phyloP scores from a whole-genome alignment of 2,329 filamentous ascomycete species.

The Arthrobotrys sinensis region DNA sequence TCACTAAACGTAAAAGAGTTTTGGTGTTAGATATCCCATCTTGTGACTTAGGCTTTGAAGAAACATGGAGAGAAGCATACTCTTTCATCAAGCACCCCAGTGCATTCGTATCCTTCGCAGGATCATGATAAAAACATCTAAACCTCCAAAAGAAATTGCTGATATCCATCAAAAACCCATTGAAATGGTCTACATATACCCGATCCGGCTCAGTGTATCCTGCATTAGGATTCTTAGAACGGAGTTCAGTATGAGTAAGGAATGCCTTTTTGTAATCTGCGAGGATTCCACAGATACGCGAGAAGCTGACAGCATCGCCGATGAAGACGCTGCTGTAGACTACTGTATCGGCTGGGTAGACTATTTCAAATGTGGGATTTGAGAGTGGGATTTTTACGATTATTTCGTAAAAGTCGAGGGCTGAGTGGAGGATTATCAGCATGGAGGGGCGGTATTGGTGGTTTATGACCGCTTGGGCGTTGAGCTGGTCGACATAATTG shows the following conservation, averaged over 20 bases:
- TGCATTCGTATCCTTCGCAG: slow-evolving; percentile 75
- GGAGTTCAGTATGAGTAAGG: slow-evolving; percentile 41
- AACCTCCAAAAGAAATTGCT: slow-evolving; percentile 89
- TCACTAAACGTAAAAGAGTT: slow-evolving; percentile 43
- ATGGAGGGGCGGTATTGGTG: slow-evolving; percentile 36
- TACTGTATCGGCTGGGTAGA: slow-evolving; percentile 77
- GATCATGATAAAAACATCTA: slow-evolving; percentile 61
- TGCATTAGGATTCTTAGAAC: slow-evolving; percentile 53
- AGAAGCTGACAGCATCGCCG: slow-evolving; percentile 75
- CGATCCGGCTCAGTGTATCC: slow-evolving; percentile 71
- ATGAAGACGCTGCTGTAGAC: slow-evolving; percentile 81
- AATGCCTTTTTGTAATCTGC: slow-evolving; percentile 67
- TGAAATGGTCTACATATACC: slow-evolving; percentile 79
- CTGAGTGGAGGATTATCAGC: slow-evolving; percentile 68
- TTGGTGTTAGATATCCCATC: background rate
- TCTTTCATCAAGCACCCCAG: slow-evolving; percentile 71
- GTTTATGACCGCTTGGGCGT: slow-evolving; percentile 34
- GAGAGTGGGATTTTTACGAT: slow-evolving; percentile 70
- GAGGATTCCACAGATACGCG: slow-evolving; percentile 79
- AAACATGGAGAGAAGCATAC: slow-evolving; percentile 36
- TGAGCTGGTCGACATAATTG: slow-evolving; percentile 62
- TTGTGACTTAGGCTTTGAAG: background rate
- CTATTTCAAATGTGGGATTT: slow-evolving; percentile 72
- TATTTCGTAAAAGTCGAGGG: slow-evolving; percentile 80
- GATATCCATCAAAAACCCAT: slow-evolving; percentile 87